Evolutionary conservation across 352 stramenopile species (phyloP).

Genomic region (Elongisporangium anandrum): DNA sequence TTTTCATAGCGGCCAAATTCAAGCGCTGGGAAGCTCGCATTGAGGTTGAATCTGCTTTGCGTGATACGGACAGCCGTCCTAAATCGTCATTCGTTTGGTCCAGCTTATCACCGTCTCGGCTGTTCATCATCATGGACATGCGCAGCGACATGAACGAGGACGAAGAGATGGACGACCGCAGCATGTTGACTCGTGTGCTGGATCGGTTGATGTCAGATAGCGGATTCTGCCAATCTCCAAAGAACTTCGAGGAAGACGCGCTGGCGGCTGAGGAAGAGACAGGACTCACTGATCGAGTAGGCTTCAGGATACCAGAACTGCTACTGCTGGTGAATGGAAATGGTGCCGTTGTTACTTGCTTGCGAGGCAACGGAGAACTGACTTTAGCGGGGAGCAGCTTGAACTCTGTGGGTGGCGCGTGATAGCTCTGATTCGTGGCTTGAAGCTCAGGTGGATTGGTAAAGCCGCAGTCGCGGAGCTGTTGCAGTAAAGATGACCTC

Average conservation of each 20-base stretch:
- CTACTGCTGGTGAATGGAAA: not conserved
- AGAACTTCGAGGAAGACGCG: not conserved
- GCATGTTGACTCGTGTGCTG: conserved; percentile 27
- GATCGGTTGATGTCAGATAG: conserved; percentile 35
- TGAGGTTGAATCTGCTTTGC: not conserved
- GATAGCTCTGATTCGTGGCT: conserved; percentile 4
- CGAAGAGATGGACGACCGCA: conserved; percentile 17
- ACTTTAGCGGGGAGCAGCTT: conserved; percentile 23
- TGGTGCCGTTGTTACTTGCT: not conserved
- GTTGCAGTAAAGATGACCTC: conserved; percentile 7
- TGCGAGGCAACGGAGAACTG: conserved; percentile 16
- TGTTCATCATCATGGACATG: conserved; percentile 16
- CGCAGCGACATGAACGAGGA: not conserved
- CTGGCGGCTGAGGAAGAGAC: not conserved
- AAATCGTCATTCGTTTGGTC: not conserved
- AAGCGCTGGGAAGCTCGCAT: not conserved
- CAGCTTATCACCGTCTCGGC: conserved; percentile 5
- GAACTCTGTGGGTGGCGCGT: conserved; percentile 27
- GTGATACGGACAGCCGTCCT: not conserved
- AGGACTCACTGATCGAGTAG: not conserved
- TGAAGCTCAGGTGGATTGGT: conserved; percentile 1
- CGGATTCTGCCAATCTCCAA: conserved; percentile 21
- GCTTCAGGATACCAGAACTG: not conserved
- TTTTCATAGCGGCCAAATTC: not conserved
- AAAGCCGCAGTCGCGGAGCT: not conserved